Conservation (phyloP, 2,329 filamentous ascomycete species). For the Colletotrichum sp. region DNA sequence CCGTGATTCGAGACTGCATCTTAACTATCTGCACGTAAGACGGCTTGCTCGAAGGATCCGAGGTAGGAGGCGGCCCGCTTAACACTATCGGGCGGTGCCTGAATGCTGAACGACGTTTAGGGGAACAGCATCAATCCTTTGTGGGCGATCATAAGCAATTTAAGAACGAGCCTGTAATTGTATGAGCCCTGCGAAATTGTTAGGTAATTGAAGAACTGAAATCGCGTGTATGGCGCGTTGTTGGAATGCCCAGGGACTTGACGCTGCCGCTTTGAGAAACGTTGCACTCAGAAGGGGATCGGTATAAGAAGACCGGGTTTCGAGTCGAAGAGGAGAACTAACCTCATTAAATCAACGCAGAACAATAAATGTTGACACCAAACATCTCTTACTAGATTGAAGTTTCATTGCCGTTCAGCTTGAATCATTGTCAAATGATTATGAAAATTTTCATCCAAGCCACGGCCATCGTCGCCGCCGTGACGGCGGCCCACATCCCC, state of each 20-base stretch:
- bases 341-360: not conserved
- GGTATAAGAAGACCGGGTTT: not conserved
- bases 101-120: not conserved
- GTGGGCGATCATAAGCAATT: not conserved
- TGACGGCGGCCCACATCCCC: not conserved
- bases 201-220: not conserved
- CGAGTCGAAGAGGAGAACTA: not conserved
- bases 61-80: not conserved
- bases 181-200: not conserved
- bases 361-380: not conserved
- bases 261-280: not conserved
- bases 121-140: not conserved
- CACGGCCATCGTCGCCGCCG: not conserved
- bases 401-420: not conserved
- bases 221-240: not conserved
- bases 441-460: not conserved
- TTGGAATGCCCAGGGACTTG: not conserved
- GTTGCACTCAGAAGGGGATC: not conserved
- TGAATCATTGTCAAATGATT: not conserved
- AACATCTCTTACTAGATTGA: not conserved
- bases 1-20: not conserved
- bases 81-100: not conserved
- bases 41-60: not conserved
- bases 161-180: not conserved
- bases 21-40: not conserved